Evolutionary conservation across 192 early-diverging fungal genomes (phyloP), one percentile per base, ranked within the genome.

Genomic region (Dispira simplex): DNA sequence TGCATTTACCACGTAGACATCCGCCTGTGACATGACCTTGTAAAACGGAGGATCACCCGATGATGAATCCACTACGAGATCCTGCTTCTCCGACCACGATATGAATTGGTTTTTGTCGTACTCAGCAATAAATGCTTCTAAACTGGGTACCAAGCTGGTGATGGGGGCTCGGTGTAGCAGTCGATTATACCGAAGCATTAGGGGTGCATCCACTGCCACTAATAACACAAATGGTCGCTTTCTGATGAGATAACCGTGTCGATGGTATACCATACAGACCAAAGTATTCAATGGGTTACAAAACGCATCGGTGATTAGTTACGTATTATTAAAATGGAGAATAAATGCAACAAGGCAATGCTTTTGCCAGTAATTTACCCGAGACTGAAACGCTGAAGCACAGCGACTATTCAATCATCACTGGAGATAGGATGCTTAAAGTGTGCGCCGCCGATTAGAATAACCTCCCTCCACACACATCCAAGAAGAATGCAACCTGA

Each of bases 141-240:
- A 57, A 1, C 71, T 68, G 1, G 71, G 77, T 46, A 44, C 32
- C 32, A 6, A 39, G 6, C 32, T 39, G 32, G 32, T 4, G 32
- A 6, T 6, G 3, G 32, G 32, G 32, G 32, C 32, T 23, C 8
- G 16, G 4, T 51, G 2, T 3, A 75, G 52, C 58, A 73, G 77
- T 25, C 89, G 77, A 57, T 67, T 68, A 70, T 85, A 90, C 39
- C 93, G 84, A 21, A 85, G 68, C 27, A 70, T 71, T 26, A 83
- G 67, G 0, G 90, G 87, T n/a, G 90, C 88, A 55, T 95, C 87
- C 8, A 98, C 77, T n/a, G 85, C 80, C 0, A 95, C 77, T 11
- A 95, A 67, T 10, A 96, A 72, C 43, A 93, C 83, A 75, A 94
- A 90, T 0, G 89, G 89, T 1, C 89, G 75, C 64, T 88, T 90